Evolutionary conservation across 176 grass and related monocot genomes (phyloP).

Genomic region (Paspalum notatum): DNA sequence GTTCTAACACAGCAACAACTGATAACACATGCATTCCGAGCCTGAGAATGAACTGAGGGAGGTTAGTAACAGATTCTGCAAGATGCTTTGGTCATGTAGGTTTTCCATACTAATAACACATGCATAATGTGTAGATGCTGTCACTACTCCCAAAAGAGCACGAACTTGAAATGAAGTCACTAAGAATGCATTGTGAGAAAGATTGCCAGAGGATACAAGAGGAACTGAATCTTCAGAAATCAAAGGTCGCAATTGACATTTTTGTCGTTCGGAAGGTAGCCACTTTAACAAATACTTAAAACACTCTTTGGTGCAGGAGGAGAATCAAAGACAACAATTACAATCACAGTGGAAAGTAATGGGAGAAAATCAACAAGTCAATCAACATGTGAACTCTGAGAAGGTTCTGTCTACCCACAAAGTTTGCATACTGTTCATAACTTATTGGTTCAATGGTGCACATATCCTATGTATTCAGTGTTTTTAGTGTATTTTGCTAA

Average conservation of each 20-base stretch:
- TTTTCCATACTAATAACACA: slow-evolving; percentile 20
- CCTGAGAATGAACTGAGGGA: slow-evolving; percentile 78
- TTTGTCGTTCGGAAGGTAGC: slow-evolving; percentile 33
- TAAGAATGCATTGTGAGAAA: slow-evolving; percentile 64
- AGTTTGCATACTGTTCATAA: background rate
- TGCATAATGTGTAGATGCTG: slow-evolving; percentile 53
- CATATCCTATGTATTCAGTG: slow-evolving; percentile 2
- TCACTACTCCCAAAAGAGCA: slow-evolving; percentile 71
- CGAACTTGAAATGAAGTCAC: slow-evolving; percentile 25
- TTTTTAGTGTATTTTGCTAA: slow-evolving; percentile 19
- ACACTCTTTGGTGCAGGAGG: slow-evolving; percentile 66
- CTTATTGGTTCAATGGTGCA: slow-evolving; percentile 3
- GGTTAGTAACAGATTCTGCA: slow-evolving; percentile 48
- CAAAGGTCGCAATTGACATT: slow-evolving; percentile 57
- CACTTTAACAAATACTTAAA: slow-evolving; percentile 31
- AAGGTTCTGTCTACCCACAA: slow-evolving; percentile 52
- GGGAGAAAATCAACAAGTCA: slow-evolving; percentile 86
- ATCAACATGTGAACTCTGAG: slow-evolving; percentile 89
- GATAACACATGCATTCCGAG: too few species aligned
- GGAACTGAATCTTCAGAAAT: slow-evolving; percentile 84
- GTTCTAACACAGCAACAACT: too few species aligned
- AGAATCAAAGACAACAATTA: slow-evolving; percentile 84
- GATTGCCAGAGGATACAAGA: slow-evolving; percentile 77
- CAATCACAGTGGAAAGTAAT: slow-evolving; percentile 96
- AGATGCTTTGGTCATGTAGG: slow-evolving; percentile 24